Conservation (phyloP, 1,139 yeast species). For the Geotrichum reessii region DNA sequence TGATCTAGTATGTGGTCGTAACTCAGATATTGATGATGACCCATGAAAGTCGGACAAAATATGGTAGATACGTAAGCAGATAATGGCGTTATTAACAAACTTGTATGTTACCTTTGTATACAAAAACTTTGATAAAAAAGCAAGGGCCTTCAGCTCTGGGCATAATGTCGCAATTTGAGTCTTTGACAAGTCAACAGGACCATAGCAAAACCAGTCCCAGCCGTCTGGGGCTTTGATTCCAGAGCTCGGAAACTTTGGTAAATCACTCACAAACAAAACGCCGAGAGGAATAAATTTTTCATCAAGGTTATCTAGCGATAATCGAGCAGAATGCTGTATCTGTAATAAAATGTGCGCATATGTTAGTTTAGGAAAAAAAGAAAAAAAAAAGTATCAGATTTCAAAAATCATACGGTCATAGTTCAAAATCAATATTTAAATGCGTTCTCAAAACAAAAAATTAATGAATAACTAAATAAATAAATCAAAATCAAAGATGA, state of each 20-base stretch:
- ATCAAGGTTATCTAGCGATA: slow-evolving; percentile 7
- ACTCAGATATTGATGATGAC: slow-evolving; percentile 29
- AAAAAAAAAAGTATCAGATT: background rate
- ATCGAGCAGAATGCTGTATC: background rate
- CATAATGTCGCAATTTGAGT: slow-evolving; percentile 25
- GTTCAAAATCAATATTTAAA: background rate
- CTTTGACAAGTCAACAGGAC: slow-evolving; percentile 16
- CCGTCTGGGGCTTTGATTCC: slow-evolving; percentile 38
- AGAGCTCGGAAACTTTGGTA: slow-evolving; percentile 38
- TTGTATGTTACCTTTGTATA: slow-evolving; percentile 46
- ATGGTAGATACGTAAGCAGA: slow-evolving; percentile 43
- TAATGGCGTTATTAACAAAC: slow-evolving; percentile 20
- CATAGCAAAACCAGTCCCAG: slow-evolving; percentile 51
- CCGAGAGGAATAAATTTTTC: slow-evolving; percentile 43
- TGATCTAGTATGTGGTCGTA: slow-evolving; percentile 1
- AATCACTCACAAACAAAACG: slow-evolving; percentile 39
- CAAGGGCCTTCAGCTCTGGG: slow-evolving; percentile 37
- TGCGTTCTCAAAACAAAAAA: too few relatives aligned
- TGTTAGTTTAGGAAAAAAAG: background rate
- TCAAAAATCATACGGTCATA: background rate
- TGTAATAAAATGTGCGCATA: background rate
- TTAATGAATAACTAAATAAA: too few relatives aligned
- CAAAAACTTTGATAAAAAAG: slow-evolving; percentile 37
- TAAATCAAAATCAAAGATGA: too few relatives aligned
- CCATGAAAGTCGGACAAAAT: slow-evolving; percentile 47